These are phyloP conservation scores for Rhodotorula mucilaginosa DNA, from an alignment of 1,284 basidiomycete species.

Conservation along the genomic window DNA sequence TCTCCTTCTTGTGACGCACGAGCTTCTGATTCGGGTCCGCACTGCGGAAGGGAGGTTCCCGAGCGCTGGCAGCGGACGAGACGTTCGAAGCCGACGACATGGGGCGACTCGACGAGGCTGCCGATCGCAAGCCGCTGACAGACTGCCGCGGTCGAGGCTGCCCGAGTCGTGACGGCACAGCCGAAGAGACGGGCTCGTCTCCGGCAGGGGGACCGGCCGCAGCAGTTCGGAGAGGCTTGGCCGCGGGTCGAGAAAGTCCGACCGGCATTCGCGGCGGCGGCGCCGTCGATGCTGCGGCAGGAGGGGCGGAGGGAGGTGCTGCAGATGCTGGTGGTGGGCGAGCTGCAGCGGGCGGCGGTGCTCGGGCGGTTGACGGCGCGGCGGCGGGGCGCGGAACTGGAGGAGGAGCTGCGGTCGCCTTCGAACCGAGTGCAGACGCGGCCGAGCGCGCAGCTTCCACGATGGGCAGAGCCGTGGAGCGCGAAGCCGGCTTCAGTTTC, in stretches of 20 bases:
- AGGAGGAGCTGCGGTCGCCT: slow-evolving; percentile 51
- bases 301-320: slow-evolving; percentile 32
- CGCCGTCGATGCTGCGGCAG: slow-evolving; percentile 26
- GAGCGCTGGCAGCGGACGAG: slow-evolving; percentile 53
- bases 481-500: slow-evolving; percentile 87
- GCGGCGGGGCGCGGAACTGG: slow-evolving; percentile 49
- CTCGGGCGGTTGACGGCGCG: slow-evolving; percentile 17
- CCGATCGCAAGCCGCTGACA: slow-evolving; percentile 40
- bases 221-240: slow-evolving; percentile 29
- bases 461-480: slow-evolving; percentile 76
- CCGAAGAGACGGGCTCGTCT: slow-evolving; percentile 41
- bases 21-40: slow-evolving; percentile 71
- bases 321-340: slow-evolving; percentile 23
- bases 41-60: slow-evolving; percentile 63
- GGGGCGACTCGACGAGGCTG: slow-evolving; percentile 45
- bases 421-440: slow-evolving; percentile 25
- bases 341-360: slow-evolving; percentile 32
- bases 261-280: slow-evolving; percentile 18
- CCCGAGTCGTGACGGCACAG: slow-evolving; percentile 36
- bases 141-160: slow-evolving; percentile 43
- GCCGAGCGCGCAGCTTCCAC: slow-evolving; percentile 63
- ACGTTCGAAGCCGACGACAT: slow-evolving; percentile 44
- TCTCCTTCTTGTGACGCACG: slow-evolving; percentile 71
- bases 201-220: slow-evolving; percentile 47
- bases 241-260: slow-evolving; percentile 29